Base-by-base conservation (phyloP, 352 stramenopile genomes). In the Pythium monospermum region DNA sequence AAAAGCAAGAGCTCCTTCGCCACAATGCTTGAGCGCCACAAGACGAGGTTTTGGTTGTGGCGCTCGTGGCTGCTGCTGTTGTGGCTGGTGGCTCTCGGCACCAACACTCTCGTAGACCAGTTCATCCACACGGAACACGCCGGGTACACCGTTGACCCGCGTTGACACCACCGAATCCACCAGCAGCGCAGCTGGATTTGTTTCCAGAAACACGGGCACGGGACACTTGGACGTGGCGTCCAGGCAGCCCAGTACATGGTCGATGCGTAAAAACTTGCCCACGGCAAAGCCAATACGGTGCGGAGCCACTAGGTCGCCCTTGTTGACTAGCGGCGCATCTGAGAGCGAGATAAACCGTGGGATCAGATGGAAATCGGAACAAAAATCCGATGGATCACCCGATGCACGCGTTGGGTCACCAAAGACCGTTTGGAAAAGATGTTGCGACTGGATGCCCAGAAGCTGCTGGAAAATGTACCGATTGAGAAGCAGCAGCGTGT, bases 271-370 rank as follows among this genome's bases (percentile, higher is more conserved):
- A 33, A 93, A 54, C 39, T 73, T 62, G 18, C 84, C 84, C 4
- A 87, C 61, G 13, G 73, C 75, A 53, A 89, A 93, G 16, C 84
- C 84, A n/a, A 94, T 81, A 35, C 83, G 81, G 27, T 91, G 77
- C 2, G 80, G 68, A 8, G 76, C 81, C 15, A 79, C 22, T 33
- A 92, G 57, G 44, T 91, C 76, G 43, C 73, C 56, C 13, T 64
- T 68, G 66, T 88, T 73, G n/a, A 89, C 53, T 40, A 87, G 39
- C 16, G 74, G 75, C 23, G 74, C 49, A 37, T 87, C 74, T 16
- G 85, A 71, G 28, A 85, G 50, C 11, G 77, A 76, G 50, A 94
- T 75, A 61, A 94, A 94, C 23, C 84, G 82, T 2, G 84, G 84
- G 30, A 91, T 66, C 30, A 94, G 60, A 58, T 94, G 84, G 21